These are phyloP conservation scores for Roridomyces roridus DNA, from an alignment of 768 basidiomycete genomes.

Conservation along the genomic window DNA sequence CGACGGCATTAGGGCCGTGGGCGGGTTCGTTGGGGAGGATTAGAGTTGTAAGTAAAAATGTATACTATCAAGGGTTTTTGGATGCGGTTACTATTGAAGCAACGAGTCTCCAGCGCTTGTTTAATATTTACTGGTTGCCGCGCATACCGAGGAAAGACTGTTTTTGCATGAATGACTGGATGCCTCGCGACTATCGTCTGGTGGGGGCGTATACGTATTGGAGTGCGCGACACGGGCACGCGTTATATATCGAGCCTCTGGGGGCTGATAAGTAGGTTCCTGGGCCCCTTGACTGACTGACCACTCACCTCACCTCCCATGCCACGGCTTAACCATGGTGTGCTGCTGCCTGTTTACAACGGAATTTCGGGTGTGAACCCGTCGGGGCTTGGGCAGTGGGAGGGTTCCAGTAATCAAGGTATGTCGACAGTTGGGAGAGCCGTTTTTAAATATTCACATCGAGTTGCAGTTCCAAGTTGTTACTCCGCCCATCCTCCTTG, in stretches of 20 bases:
- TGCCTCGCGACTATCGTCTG: conserved; percentile 19
- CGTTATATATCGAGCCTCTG: conserved; percentile 7
- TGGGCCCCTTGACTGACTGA: no score
- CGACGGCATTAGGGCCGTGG: conserved; percentile 64
- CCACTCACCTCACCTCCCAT: background rate
- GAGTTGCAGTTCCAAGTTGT: no score
- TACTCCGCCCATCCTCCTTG: background rate
- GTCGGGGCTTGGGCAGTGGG: background rate
- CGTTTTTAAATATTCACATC: no score
- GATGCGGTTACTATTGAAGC: background rate
- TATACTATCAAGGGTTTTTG: background rate
- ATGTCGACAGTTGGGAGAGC: no score
- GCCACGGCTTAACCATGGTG: conserved; percentile 5
- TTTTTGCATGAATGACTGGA: conserved; percentile 3
- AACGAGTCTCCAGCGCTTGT: background rate
- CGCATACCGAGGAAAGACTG: conserved; percentile 17
- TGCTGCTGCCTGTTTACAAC: background rate
- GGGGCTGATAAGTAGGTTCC: no score
- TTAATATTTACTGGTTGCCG: background rate
- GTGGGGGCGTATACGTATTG: conserved; percentile 19
- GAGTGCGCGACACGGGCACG: conserved; percentile 1
- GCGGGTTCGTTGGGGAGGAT: conserved; percentile 55
- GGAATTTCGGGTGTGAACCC: background rate
- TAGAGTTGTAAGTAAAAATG: conserved; percentile 6
- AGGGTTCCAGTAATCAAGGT: background rate